Base-by-base conservation (phyloP, 768 basidiomycete genomes). In the Russula ochroleuca region DNA sequence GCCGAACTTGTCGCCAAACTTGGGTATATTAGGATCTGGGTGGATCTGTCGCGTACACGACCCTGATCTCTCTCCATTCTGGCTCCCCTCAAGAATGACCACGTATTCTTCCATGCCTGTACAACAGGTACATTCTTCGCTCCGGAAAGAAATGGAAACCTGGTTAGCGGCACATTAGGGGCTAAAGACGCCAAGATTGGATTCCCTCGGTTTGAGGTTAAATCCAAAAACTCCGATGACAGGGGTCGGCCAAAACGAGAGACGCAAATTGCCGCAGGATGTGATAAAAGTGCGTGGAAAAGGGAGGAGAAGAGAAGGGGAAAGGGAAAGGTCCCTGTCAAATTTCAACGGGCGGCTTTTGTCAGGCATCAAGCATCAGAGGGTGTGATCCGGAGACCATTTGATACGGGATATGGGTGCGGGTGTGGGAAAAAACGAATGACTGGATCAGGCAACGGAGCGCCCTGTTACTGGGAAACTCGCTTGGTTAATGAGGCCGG, bases 381-480 rank as follows among this genome's bases (percentile, higher is more conserved):
- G 13, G 55, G 45, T 19, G 47, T 59, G 57, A 49, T 38, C 47
- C 57, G 57, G 45, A 28, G 17, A 25, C n/a, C 31, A 19, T 23
- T 4, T 43, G 55, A 51, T 51, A 33, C 25, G 15, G 50, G 48
- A 23, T 25, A 49, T 28, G 50, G 50, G 50, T 10, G 19, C 8
- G 8, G 37, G 52, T 47, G 51, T 37, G 52, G 33, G 52, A 54
- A 43, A 53, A 3, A 61, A 52, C 59, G 59, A 53, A 52, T 0
- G 41, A 45, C 40, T 61, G 59, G 59, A 53, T 53, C 51, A 53
- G 31, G 59, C 31, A 41, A 59, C 63, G 63, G 63, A 64, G 63
- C 63, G 63, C 63, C 63, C 63, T 55, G 38, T 64, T 54, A 59
- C 63, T 64, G 63, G 63, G 58, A 55, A 48, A 37, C 13, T 23